phyloP scores from a whole-genome alignment of 108 stramenopile genomes.

The Fragilariopsis cylindrus region DNA sequence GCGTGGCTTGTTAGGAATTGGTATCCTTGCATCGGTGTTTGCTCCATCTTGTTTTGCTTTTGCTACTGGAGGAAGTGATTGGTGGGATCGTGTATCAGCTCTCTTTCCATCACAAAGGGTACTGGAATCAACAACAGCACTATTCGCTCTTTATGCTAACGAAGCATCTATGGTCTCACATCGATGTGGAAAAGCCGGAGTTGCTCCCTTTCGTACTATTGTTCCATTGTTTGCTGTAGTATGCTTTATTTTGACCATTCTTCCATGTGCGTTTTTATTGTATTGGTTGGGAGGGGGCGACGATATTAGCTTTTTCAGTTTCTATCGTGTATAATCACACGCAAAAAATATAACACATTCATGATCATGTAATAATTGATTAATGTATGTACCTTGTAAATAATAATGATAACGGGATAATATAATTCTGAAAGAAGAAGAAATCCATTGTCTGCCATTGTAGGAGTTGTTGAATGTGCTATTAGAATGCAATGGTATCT shows the following conservation, averaged over 20 bases:
- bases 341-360: no score
- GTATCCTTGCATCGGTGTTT: constrained; percentile 39
- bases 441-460: no score
- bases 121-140: constrained; percentile 37
- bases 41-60: constrained; percentile 34
- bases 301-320: constrained; percentile 11
- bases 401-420: no score
- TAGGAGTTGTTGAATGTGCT: no score
- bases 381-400: no score
- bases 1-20: constrained; percentile 35
- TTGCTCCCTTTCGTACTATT: constrained; percentile 26
- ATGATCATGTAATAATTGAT: no score
- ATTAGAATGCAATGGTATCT: no score
- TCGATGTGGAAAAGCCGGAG: constrained; percentile 32
- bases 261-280: constrained; percentile 32
- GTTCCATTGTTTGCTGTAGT: constrained; percentile 38
- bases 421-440: no score
- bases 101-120: constrained; percentile 29
- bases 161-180: constrained; percentile 42
- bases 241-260: constrained; percentile 35
- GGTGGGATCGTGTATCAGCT: constrained; percentile 35
- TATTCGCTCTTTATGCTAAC: constrained; percentile 39
- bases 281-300: constrained; percentile 35
- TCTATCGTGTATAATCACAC: neutral
- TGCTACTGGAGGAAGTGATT: constrained; percentile 22